A percentile compares a stretch with the other conserved stretches of the same genome.
phyloP scores from a whole-genome alignment of 441 rosid genomes.

The Iberis amara region DNA sequence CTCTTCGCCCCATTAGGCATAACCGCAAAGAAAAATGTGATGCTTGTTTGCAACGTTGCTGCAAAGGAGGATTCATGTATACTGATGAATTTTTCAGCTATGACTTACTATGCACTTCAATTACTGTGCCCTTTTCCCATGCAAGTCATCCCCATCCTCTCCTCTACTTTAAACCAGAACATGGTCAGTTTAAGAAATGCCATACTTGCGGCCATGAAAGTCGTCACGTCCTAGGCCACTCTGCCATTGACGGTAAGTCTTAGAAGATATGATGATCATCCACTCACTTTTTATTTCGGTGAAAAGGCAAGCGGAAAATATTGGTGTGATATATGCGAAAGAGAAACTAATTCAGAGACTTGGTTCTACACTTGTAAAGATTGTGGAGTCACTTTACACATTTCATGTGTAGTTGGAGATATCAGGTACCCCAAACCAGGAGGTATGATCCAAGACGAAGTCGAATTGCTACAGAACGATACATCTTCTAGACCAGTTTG shows the following conservation, averaged over 20 bases:
- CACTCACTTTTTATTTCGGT: too few species aligned
- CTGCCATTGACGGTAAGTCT: neutral
- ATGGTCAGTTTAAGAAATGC: too few species aligned
- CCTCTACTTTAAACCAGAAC: neutral
- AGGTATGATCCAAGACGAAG: neutral
- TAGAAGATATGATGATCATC: too few species aligned
- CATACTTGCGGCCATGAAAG: neutral
- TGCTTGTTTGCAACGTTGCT: neutral
- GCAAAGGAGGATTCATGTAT: neutral
- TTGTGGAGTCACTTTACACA: conserved; percentile 1
- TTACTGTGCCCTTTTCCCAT: conserved; percentile 5
- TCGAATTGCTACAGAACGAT: neutral
- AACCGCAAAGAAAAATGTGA: neutral
- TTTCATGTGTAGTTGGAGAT: neutral
- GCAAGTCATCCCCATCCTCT: conserved; percentile 18
- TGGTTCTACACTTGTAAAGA: conserved; percentile 1
- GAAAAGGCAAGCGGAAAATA: too few species aligned
- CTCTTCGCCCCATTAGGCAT: neutral
- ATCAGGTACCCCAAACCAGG: neutral
- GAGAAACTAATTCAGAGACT: neutral
- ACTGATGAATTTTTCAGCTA: neutral
- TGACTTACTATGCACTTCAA: neutral
- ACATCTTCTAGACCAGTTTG: conserved; percentile 10
- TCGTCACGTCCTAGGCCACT: neutral
- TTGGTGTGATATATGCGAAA: too few species aligned